Evolutionary conservation across 257 asterid species (phyloP).

Genomic region (Leptodermis oblonga): DNA sequence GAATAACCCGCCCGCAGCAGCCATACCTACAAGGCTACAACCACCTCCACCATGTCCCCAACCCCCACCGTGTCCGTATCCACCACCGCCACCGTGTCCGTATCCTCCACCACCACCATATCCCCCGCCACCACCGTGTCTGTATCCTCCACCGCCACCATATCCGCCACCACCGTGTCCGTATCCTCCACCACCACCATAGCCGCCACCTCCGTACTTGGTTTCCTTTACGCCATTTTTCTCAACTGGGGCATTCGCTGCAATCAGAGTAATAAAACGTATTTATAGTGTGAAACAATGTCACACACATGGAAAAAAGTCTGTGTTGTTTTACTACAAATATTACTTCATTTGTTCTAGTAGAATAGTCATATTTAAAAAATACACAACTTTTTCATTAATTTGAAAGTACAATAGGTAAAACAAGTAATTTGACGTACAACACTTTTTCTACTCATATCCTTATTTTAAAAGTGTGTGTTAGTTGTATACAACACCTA

Average conservation of each 20-base stretch:
- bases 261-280: neutral
- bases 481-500: no score
- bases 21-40: neutral
- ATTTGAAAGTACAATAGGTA: no score
- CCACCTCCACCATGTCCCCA: neutral
- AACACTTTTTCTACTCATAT: no score
- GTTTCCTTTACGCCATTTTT: neutral
- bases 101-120: neutral
- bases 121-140: neutral
- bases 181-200: neutral
- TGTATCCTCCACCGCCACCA: neutral
- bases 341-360: no score
- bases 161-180: neutral
- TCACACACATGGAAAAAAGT: no score
- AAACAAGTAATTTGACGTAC: no score
- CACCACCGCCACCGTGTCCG: neutral
- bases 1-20: neutral
- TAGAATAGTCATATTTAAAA: neutral
- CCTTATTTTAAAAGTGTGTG: no score
- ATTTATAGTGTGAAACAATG: no score
- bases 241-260: neutral
- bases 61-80: neutral
- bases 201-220: neutral
- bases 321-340: no score
- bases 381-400: neutral